phyloP scores from a whole-genome alignment of 2,329 filamentous ascomycete species.

The Pseudogymnoascus sp. region DNA sequence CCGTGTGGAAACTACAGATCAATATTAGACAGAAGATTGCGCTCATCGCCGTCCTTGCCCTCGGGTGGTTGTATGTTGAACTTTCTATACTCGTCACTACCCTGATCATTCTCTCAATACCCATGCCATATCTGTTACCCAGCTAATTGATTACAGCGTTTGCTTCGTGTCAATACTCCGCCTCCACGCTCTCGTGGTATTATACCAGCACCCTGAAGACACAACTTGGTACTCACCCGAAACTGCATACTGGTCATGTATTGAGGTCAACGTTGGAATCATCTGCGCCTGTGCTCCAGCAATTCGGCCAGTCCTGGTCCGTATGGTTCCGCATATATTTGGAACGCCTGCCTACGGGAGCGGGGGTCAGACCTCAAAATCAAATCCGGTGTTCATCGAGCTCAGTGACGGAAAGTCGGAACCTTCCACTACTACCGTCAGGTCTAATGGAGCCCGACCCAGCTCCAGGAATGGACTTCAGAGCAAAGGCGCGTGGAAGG shows the following conservation, averaged over 20 bases:
- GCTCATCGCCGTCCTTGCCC: slow-evolving; percentile 32
- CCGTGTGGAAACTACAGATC: slow-evolving; percentile 36
- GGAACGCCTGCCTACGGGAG: slow-evolving; percentile 9
- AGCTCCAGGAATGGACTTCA: not conserved
- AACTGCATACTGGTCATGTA: slow-evolving; percentile 19
- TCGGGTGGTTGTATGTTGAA: slow-evolving; percentile 30
- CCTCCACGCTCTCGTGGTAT: slow-evolving; percentile 19
- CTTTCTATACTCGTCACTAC: too few species aligned
- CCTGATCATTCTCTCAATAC: not conserved
- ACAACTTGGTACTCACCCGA: not conserved
- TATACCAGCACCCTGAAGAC: not conserved
- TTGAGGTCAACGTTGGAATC: slow-evolving; percentile 23
- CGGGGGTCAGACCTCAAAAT: not conserved
- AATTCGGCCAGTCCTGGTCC: slow-evolving; percentile 20
- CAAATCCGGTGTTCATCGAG: not conserved
- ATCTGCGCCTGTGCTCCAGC: slow-evolving; percentile 24
- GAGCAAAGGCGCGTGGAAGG: not conserved
- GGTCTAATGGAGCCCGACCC: not conserved
- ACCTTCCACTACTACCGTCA: not conserved
- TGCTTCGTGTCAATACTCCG: slow-evolving; percentile 23
- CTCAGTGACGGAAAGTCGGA: not conserved
- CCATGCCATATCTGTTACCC: not conserved
- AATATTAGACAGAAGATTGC: slow-evolving; percentile 31
- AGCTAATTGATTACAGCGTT: slow-evolving; percentile 15
- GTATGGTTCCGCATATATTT: slow-evolving; percentile 18